These are phyloP conservation scores for Fusarium tricinctum DNA, from an alignment of 2,329 filamentous ascomycete genomes.

Conservation along the genomic window DNA sequence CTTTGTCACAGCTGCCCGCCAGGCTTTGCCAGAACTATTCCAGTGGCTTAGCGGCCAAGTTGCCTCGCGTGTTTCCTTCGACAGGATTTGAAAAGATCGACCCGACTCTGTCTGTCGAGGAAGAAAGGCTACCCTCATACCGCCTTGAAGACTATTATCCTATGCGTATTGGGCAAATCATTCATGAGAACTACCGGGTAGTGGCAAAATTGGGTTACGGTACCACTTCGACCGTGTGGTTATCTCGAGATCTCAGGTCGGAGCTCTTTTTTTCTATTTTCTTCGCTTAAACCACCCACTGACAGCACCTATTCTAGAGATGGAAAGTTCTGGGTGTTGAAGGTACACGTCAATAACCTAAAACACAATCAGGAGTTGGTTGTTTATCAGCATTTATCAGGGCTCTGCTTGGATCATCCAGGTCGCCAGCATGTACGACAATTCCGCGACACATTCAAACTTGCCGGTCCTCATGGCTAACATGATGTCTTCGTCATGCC, in stretches of 20 bases:
- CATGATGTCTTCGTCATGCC: slow-evolving; percentile 55
- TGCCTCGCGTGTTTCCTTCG: neutral
- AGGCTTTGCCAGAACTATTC: neutral
- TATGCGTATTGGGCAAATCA: slow-evolving; percentile 53
- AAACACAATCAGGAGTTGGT: slow-evolving; percentile 51
- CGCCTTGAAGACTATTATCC: slow-evolving; percentile 54
- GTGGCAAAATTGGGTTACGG: slow-evolving; percentile 61
- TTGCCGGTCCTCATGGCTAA: slow-evolving; percentile 49
- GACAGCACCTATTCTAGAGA: slow-evolving; percentile 26
- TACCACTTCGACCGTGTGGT: slow-evolving; percentile 59
- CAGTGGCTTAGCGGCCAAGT: too few species aligned
- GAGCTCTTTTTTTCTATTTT: neutral
- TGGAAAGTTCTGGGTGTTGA: slow-evolving; percentile 51
- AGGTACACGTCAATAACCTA: slow-evolving; percentile 52
- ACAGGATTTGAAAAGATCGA: slow-evolving; percentile 15
- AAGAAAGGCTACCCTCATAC: slow-evolving; percentile 49
- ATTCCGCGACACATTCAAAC: slow-evolving; percentile 55
- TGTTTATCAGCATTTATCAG: slow-evolving; percentile 50
- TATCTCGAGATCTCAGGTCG: slow-evolving; percentile 55
- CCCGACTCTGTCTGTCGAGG: slow-evolving; percentile 43
- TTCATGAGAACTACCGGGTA: slow-evolving; percentile 54
- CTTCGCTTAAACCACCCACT: neutral
- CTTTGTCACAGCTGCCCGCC: too few species aligned
- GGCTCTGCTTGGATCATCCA: slow-evolving; percentile 43
- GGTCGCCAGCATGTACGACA: slow-evolving; percentile 52